Percentiles rank a stretch among this genome's conserved stretches.
Evolutionary conservation across 2,329 filamentous ascomycete genomes (phyloP).

Genomic region (Penicillium psychrosexuale): DNA sequence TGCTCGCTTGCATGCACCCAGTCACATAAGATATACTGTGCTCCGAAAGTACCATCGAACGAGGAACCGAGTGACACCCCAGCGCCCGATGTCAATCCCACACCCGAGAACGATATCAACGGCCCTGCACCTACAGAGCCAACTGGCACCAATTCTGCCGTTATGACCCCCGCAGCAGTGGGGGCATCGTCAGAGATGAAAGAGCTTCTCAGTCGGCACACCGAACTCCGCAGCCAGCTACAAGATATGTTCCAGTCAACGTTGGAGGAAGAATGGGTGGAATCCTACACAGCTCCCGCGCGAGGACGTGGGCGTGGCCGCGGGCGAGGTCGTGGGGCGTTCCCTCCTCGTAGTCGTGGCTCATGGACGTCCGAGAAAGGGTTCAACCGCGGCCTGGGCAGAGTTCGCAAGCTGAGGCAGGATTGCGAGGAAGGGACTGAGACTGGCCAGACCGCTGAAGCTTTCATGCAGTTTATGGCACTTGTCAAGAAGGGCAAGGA

Average conservation of each 20-base stretch:
- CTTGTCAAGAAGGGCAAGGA: slow-evolving; percentile 29
- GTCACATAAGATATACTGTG: slow-evolving; percentile 45
- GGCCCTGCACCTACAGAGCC: slow-evolving; percentile 4
- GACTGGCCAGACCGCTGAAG: slow-evolving; percentile 33
- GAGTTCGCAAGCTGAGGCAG: slow-evolving; percentile 38
- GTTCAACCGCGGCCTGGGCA: slow-evolving; percentile 42
- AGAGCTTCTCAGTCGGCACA: slow-evolving; percentile 38
- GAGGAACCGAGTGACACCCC: slow-evolving; percentile 13
- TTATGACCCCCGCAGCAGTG: slow-evolving; percentile 13
- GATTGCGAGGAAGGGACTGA: slow-evolving; percentile 36
- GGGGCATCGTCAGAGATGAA: slow-evolving; percentile 35
- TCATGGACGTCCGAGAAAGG: slow-evolving; percentile 44
- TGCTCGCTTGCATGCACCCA: slow-evolving; percentile 48
- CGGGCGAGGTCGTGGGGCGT: slow-evolving; percentile 27
- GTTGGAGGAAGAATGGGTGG: slow-evolving; percentile 42
- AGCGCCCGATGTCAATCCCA: slow-evolving; percentile 7
- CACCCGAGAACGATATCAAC: slow-evolving; percentile 8
- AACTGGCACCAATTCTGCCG: not conserved
- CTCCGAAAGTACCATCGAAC: slow-evolving; percentile 27
- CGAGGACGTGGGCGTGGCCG: slow-evolving; percentile 27
- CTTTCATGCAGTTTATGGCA: slow-evolving; percentile 37
- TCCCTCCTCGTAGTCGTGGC: slow-evolving; percentile 30
- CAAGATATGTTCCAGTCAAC: slow-evolving; percentile 44
- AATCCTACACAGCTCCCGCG: slow-evolving; percentile 25
- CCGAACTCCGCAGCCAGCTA: slow-evolving; percentile 40